Evolutionary conservation across 179 eudicot genomes (phyloP).

Genomic region (Amaranthus tricolor): DNA sequence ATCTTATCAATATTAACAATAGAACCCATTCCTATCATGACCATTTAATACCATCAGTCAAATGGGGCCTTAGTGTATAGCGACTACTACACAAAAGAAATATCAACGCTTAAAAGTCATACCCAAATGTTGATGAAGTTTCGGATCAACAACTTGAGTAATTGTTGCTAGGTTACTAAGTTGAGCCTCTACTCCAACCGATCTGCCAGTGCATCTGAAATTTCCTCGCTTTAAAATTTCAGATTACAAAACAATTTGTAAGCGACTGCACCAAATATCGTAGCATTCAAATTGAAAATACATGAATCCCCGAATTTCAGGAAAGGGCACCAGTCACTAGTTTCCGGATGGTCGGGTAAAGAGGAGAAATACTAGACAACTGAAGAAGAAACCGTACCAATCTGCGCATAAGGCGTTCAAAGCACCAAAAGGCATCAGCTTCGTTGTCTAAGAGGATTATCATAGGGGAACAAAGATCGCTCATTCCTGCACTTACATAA

Average conservation of each 20-base stretch:
- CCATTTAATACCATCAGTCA: too few relatives aligned
- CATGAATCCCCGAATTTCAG: background rate
- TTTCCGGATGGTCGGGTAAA: background rate
- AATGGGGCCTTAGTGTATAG: too few relatives aligned
- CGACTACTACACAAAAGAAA: too few relatives aligned
- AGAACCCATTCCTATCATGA: too few relatives aligned
- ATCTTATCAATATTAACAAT: too few relatives aligned
- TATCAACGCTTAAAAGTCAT: conserved; percentile 10
- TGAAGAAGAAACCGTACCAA: conserved; percentile 47
- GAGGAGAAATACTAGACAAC: background rate
- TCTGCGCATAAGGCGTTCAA: conserved; percentile 96
- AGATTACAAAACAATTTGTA: conserved; percentile 29
- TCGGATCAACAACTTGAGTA: conserved; percentile 92
- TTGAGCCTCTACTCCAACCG: conserved; percentile 92
- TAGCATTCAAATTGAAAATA: background rate
- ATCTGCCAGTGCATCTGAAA: conserved; percentile 88
- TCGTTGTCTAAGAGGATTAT: conserved; percentile 86
- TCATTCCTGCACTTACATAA: conserved; percentile 70
- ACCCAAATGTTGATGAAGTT: conserved; percentile 98
- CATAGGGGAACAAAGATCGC: conserved; percentile 99
- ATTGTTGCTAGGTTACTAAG: conserved; percentile 76
- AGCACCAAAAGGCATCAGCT: conserved; percentile 99
- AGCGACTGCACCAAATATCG: conserved; percentile 27
- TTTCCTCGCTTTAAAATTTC: conserved; percentile 79
- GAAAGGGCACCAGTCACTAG: background rate